A percentile compares a stretch with the other conserved stretches of the same genome.
phyloP scores from a whole-genome alignment of 2,329 filamentous ascomycete species.

The Ophioceras dolichostomum region DNA sequence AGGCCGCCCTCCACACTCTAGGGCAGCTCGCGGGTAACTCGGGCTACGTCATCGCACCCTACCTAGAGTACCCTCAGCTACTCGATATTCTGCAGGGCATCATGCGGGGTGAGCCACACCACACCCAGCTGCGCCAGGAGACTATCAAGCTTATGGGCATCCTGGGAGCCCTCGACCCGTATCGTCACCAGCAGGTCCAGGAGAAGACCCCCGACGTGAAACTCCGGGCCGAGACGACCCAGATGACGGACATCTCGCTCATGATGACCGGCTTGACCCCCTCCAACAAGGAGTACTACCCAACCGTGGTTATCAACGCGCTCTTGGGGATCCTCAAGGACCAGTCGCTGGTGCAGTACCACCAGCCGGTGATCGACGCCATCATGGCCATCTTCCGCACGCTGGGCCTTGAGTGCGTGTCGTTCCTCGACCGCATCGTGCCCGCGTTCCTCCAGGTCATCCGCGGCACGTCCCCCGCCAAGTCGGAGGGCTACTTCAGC shows the following conservation, averaged over 20 bases:
- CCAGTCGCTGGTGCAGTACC: constrained; percentile 76
- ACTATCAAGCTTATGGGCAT: constrained; percentile 97
- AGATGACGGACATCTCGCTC: constrained; percentile 82
- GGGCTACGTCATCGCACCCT: constrained; percentile 94
- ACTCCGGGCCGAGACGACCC: constrained; percentile 46
- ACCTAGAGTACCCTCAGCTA: constrained; percentile 87
- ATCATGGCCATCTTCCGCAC: constrained; percentile 99
- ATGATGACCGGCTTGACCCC: constrained; percentile 97
- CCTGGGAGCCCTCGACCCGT: constrained; percentile 85
- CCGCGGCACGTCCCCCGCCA: constrained; percentile 60
- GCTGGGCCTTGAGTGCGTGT: constrained; percentile 87
- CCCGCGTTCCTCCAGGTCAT: constrained; percentile 90
- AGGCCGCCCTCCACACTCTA: constrained; percentile 80
- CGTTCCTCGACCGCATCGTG: constrained; percentile 86
- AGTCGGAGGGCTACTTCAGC: constrained; percentile 93
- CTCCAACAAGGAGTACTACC: constrained; percentile 96
- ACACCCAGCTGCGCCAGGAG: constrained; percentile 75
- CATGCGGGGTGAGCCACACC: constrained; percentile 78
- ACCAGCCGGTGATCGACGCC: constrained; percentile 88
- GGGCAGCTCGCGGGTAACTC: constrained; percentile 92
- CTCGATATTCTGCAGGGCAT: constrained; percentile 89
- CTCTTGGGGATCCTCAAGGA: constrained; percentile 88
- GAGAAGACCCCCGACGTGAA: constrained; percentile 79
- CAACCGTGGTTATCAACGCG: constrained; percentile 94
- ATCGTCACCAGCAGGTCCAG: constrained; percentile 87